These are phyloP conservation scores for Alternaria hordeiaustralica DNA, from an alignment of 2,329 filamentous ascomycete genomes.

Conservation along the genomic window DNA sequence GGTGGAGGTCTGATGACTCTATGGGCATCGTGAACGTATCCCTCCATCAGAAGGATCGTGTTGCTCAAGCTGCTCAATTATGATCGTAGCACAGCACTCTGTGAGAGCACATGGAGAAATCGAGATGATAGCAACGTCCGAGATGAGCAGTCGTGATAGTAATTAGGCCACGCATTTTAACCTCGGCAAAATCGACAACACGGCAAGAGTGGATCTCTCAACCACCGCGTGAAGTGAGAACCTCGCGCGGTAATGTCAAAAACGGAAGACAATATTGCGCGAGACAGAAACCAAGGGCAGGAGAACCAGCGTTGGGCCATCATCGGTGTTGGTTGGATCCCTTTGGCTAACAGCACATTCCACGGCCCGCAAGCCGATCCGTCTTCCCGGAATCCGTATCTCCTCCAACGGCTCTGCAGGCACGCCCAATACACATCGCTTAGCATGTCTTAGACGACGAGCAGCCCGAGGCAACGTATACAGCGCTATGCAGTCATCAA, in stretches of 20 bases:
- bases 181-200: conserved; percentile 6
- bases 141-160: background rate
- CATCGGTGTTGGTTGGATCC: background rate
- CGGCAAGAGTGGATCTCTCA: background rate
- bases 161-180: background rate
- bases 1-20: background rate
- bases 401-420: background rate
- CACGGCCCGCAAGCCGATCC: conserved; percentile 13
- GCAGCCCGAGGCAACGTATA: background rate
- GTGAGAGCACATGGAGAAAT: background rate
- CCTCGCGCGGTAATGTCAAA: background rate
- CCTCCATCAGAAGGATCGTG: background rate
- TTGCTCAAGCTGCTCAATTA: background rate
- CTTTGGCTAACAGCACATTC: background rate
- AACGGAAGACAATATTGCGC: background rate
- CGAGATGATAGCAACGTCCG: background rate
- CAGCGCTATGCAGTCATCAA: conserved; percentile 1
- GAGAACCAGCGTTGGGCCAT: background rate
- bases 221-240: background rate
- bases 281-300: background rate
- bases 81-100: background rate
- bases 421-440: background rate
- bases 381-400: conserved; percentile 6
- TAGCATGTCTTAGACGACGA: background rate
- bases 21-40: background rate